Base-by-base conservation (phyloP, 2,329 filamentous ascomycete genomes). In the Penicillium sp. region DNA sequence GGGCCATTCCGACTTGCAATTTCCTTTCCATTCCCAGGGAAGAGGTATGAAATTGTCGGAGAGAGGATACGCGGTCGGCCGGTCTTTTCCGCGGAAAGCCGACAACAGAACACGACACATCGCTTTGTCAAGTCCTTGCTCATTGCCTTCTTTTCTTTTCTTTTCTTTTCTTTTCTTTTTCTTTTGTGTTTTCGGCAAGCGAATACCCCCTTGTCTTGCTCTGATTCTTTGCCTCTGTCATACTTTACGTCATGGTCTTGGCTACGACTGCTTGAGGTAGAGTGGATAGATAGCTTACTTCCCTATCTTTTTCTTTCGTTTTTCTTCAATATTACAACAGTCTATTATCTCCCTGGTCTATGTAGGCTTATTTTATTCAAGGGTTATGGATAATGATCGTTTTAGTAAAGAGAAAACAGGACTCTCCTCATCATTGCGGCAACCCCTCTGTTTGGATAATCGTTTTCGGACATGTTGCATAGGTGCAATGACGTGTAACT, bases 201-300 rank as follows among this genome's bases (percentile, higher is more conserved):
- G 55, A 64, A 65, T 65, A 65, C 61, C 62, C 62, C 45, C 52
- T 56, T 52, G 53, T 61, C 55, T 51, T 57, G 32, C 39, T 45
- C 22, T 32, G 34, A 10, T 44, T 32, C 34, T 43, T 32, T 35
- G 24, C 34, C 31, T 37, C 13, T 51, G 5, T 9, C 44, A 46
- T 35, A 24, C 20, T 46, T 18, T 24, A 56, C 20, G n/a, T 50
- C 29, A 20, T 44, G n/a, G 37, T 32, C 26, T 24, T 26, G 3
- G 16, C 13, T 5, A n/a, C 14, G 2, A 20, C 31, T n/a, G 16
- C 29, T 31, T 18, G 10, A 13, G 48, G 14, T 32, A 9, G 48
- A 51, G 20, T 10, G 16, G 32, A 51, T 22, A 44, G 20, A 26
- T 26, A 20, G 48, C 20, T 42, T 31, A n/a, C 29, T 50, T 50